Evolutionary conservation across 371 early-diverging fungal genomes (phyloP).

Genomic region (Circinella minor): DNA sequence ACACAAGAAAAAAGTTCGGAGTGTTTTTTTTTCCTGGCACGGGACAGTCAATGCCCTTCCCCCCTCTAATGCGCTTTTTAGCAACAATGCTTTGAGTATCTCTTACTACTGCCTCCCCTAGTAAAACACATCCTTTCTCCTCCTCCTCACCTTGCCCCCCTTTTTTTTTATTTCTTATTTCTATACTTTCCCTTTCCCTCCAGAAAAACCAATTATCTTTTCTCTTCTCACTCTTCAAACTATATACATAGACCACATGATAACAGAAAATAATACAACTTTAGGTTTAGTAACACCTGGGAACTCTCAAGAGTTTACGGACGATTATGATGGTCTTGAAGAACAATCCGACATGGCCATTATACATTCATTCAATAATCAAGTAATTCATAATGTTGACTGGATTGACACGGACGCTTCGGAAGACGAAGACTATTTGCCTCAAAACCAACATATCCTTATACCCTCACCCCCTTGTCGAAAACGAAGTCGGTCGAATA

Average conservation of each 20-base stretch:
- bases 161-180: too few species aligned
- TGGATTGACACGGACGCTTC: conserved; percentile 50
- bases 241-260: neutral
- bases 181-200: too few species aligned
- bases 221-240: too few species aligned
- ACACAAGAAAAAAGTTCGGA: too few species aligned
- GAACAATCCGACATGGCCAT: neutral
- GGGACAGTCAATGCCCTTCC: too few species aligned
- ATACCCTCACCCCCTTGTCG: conserved; percentile 20
- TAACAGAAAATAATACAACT: conserved; percentile 1
- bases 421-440: conserved; percentile 49
- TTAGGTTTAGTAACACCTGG: conserved; percentile 11
- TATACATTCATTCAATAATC: neutral
- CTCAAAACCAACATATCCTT: conserved; percentile 28
- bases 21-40: too few species aligned
- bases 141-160: too few species aligned
- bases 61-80: too few species aligned
- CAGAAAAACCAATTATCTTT: too few species aligned
- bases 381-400: conserved; percentile 20
- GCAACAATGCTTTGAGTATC: too few species aligned
- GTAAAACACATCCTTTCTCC: too few species aligned
- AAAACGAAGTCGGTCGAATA: conserved; percentile 14
- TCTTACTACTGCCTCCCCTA: too few species aligned
- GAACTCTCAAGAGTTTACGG: conserved; percentile 13
- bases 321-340: neutral